Percentiles rank a stretch among this genome's conserved stretches.
Conservation (phyloP, 2,329 filamentous ascomycete species). For the Colletotrichum endophyticum region DNA sequence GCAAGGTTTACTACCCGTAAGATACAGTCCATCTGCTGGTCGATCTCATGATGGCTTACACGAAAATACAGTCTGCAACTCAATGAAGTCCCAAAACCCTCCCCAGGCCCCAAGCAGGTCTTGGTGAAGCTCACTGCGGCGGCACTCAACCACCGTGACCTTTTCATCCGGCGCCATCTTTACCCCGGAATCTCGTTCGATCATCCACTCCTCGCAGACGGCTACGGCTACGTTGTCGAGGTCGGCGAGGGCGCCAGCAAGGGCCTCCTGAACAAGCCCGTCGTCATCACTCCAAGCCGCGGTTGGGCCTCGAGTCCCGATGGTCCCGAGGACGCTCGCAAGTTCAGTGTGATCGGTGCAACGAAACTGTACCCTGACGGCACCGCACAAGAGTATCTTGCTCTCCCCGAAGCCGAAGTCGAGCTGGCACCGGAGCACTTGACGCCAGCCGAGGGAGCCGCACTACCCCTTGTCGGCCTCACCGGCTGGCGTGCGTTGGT, state of each 20-base stretch:
- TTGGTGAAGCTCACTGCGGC: slow-evolving; percentile 78
- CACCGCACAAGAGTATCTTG: slow-evolving; percentile 76
- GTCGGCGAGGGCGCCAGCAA: slow-evolving; percentile 55
- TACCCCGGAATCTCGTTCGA: slow-evolving; percentile 87
- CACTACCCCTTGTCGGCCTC: slow-evolving; percentile 82
- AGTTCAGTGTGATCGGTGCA: slow-evolving; percentile 72
- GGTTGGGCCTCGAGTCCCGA: slow-evolving; percentile 77
- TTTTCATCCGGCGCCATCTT: slow-evolving; percentile 90
- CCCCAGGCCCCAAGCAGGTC: slow-evolving; percentile 70
- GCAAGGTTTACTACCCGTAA: slow-evolving; percentile 85
- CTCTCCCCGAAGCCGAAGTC: slow-evolving; percentile 73
- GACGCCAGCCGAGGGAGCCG: slow-evolving; percentile 75
- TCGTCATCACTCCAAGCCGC: slow-evolving; percentile 78
- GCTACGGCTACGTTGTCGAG: slow-evolving; percentile 74
- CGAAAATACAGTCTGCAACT: slow-evolving; percentile 56
- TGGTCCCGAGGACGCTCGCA: slow-evolving; percentile 70
- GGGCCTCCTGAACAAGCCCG: slow-evolving; percentile 64
- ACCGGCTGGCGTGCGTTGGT: slow-evolving; percentile 89
- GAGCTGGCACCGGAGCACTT: slow-evolving; percentile 79
- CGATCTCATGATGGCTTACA: not conserved
- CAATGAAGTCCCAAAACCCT: slow-evolving; percentile 66
- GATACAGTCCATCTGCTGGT: slow-evolving; percentile 20
- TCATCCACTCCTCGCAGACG: slow-evolving; percentile 82
- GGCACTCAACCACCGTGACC: slow-evolving; percentile 92
- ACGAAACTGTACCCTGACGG: slow-evolving; percentile 70